Base-by-base conservation (phyloP, 73 alveolate genomes). In the Halteria grandinella region DNA sequence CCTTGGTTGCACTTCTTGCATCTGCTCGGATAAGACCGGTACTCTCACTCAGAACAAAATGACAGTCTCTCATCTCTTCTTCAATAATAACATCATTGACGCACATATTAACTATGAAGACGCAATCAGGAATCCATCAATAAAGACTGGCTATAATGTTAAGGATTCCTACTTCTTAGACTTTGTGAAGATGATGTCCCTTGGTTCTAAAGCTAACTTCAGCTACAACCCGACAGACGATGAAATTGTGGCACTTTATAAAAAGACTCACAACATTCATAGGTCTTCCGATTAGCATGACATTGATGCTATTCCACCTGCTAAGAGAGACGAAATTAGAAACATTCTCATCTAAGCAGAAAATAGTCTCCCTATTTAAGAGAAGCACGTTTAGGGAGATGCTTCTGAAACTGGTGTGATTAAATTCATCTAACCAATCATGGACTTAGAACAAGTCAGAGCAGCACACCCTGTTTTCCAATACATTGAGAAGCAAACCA, bases 1-100 rank as follows among this genome's bases (percentile, higher is more conserved):
- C 5, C 87, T 95, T 36, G 98, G 99, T 31, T 91, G 98, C 24
- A 94, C 97, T 4, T 88, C 99, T 12, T 95, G 99, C 53, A 94
- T 95, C 29, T 95, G 99, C 89, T 93, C 98, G 7, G 99, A 95
- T 83, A 95, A 95, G 55, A 95, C 99, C 40, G 99, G 99, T 44
- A 96, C 99, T 21, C 88, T 95, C 25, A 96, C 99, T 33, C 90
- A 96, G 81, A 96, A 96, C 72, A 91, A 85, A 49, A 96, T 96
- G 99, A 94, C 98, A 12, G 97, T 92, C 11, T 97, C 92, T 8
- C 93, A 91, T 69, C 83, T 96, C 0, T 95, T 95, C 95, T 89
- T 89, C 83, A 95, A 89, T 69, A 94, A 91, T 32, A 82, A 78
- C 37, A 80, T 89, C 55, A 79, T 78, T 66, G 93, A 93, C 74